phyloP scores from a whole-genome alignment of 495 filamentous ascomycete genomes.

The Lepraria neglecta region DNA sequence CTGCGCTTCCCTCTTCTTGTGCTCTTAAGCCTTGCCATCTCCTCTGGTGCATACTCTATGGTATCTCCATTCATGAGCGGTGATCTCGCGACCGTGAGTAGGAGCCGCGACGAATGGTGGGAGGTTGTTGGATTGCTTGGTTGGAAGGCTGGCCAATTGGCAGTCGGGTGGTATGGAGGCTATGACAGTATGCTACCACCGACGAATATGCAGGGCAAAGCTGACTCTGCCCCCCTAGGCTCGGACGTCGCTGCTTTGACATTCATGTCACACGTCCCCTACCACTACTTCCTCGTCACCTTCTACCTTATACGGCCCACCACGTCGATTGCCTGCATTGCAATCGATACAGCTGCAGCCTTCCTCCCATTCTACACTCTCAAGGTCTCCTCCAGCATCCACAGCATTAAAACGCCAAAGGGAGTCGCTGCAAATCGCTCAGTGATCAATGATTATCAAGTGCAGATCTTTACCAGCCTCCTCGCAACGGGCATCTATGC shows the following conservation, averaged over 20 bases:
- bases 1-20: slow-evolving; percentile 59
- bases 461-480: slow-evolving; percentile 56
- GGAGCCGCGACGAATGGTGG: slow-evolving; percentile 51
- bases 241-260: slow-evolving; percentile 64
- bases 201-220: background rate
- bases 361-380: slow-evolving; percentile 66
- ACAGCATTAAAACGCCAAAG: slow-evolving; percentile 46
- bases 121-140: slow-evolving; percentile 55
- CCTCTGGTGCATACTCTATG: slow-evolving; percentile 50
- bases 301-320: slow-evolving; percentile 64
- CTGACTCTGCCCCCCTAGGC: slow-evolving; percentile 36
- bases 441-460: slow-evolving; percentile 59
- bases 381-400: slow-evolving; percentile 55
- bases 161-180: slow-evolving; percentile 59
- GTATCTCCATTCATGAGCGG: slow-evolving; percentile 44
- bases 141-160: slow-evolving; percentile 66
- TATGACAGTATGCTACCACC: slow-evolving; percentile 53
- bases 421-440: slow-evolving; percentile 54
- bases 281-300: slow-evolving; percentile 58
- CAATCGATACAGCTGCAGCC: slow-evolving; percentile 59
- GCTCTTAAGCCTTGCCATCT: slow-evolving; percentile 55
- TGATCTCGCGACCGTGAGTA: slow-evolving; percentile 57
- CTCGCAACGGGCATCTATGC: slow-evolving; percentile 63
- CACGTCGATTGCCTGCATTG: slow-evolving; percentile 50
- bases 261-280: slow-evolving; percentile 64